Percentiles rank a stretch among this genome's conserved stretches.
Evolutionary conservation across 2,329 filamentous ascomycete genomes (phyloP).

Genomic region (Botryotinia globosa): DNA sequence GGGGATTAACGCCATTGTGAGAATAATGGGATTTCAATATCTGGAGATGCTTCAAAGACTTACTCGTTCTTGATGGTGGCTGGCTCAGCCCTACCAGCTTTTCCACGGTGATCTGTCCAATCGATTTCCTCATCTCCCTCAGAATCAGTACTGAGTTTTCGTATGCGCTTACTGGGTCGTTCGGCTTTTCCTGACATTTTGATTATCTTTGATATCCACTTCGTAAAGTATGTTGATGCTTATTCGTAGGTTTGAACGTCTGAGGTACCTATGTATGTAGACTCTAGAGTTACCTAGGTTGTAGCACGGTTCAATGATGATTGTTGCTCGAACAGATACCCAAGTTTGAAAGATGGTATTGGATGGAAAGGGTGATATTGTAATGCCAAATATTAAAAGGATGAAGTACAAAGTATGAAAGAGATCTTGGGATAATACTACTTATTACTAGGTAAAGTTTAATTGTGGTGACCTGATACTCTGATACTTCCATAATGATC

Average conservation of each 20-base stretch:
- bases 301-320: constrained; percentile 12
- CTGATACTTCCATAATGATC: constrained; percentile 7
- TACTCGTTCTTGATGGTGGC: constrained; percentile 28
- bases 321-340: neutral
- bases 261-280: constrained; percentile 4
- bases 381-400: neutral
- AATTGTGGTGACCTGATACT: neutral
- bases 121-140: constrained; percentile 31
- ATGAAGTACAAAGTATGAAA: neutral
- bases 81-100: constrained; percentile 28
- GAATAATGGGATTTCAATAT: constrained; percentile 13
- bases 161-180: constrained; percentile 32
- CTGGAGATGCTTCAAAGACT: constrained; percentile 22
- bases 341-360: neutral
- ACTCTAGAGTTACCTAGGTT: constrained; percentile 5
- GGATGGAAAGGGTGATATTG: neutral
- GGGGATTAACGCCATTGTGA: neutral
- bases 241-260: neutral
- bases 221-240: constrained; percentile 5
- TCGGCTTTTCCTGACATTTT: constrained; percentile 32
- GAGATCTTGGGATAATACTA: neutral
- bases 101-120: constrained; percentile 27
- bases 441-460: no score
- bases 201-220: constrained; percentile 8
- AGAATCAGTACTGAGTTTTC: constrained; percentile 36